Evolutionary conservation across 768 basidiomycete species (phyloP).

Genomic region (Lactarius pseudohatsudake): DNA sequence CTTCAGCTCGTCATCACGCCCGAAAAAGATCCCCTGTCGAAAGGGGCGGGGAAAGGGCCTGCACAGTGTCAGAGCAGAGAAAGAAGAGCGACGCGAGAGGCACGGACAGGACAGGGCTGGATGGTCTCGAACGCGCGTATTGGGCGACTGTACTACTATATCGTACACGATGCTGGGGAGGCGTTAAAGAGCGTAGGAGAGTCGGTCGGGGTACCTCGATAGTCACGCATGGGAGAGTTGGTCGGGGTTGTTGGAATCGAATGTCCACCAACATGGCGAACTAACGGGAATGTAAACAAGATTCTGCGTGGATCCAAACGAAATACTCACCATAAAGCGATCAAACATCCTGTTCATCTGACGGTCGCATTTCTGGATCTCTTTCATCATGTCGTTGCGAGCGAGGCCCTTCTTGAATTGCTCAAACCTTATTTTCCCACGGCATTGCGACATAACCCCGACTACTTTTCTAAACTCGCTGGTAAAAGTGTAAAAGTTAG

Average conservation of each 20-base stretch:
- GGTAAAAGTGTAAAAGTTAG: background rate
- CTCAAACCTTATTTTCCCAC: conserved; percentile 13
- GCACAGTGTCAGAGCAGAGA: background rate
- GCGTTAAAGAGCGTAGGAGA: background rate
- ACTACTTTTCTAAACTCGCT: conserved; percentile 13
- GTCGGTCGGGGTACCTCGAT: background rate
- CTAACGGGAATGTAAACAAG: background rate
- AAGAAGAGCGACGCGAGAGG: background rate
- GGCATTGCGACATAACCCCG: conserved; percentile 15
- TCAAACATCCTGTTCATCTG: conserved; percentile 22
- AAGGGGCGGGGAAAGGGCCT: conserved; percentile 14
- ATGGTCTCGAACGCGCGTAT: background rate
- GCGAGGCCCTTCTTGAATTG: conserved; percentile 17
- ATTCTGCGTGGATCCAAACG: background rate
- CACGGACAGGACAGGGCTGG: conserved; percentile 12
- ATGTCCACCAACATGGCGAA: conserved; percentile 19
- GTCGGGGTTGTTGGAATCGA: conserved; percentile 8
- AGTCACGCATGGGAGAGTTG: background rate
- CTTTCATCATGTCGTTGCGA: conserved; percentile 15
- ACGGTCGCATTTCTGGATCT: conserved; percentile 19
- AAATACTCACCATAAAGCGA: conserved; percentile 12
- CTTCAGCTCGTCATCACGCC: conserved; percentile 22
- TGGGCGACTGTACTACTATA: background rate
- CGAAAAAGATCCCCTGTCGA: conserved; percentile 22
- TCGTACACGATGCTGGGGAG: conserved; percentile 3